These are phyloP conservation scores for Pichia sp. DNA, from an alignment of 1,139 yeast species.

Conservation along the genomic window DNA sequence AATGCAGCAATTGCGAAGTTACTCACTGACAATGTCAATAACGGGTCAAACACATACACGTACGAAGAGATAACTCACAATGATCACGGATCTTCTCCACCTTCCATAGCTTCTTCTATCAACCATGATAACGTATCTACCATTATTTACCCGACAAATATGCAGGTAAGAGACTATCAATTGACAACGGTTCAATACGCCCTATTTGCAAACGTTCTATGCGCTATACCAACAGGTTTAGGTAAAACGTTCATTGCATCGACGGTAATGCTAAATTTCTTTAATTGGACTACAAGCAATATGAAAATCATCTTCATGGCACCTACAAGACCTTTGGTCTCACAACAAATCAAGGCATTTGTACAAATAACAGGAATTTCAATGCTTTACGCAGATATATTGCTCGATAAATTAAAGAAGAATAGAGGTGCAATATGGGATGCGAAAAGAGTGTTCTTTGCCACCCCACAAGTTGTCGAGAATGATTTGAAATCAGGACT, in stretches of 20 bases:
- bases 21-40: no score
- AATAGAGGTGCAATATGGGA: slow-evolving; percentile 73
- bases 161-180: slow-evolving; percentile 83
- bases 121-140: slow-evolving; percentile 36
- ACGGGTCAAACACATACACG: no score
- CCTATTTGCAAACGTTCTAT: slow-evolving; percentile 64
- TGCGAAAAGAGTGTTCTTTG: slow-evolving; percentile 71
- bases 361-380: slow-evolving; percentile 83
- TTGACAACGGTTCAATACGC: slow-evolving; percentile 69
- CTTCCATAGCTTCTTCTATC: slow-evolving; percentile 18
- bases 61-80: no score
- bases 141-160: slow-evolving; percentile 80
- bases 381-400: slow-evolving; percentile 65
- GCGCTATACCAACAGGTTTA: slow-evolving; percentile 94
- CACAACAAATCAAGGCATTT: slow-evolving; percentile 95
- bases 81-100: slow-evolving; percentile 50
- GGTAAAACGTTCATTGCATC: slow-evolving; percentile 97
- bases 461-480: slow-evolving; percentile 96
- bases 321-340: slow-evolving; percentile 95
- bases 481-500: slow-evolving; percentile 75
- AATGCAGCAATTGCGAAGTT: no score
- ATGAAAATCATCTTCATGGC: slow-evolving; percentile 85
- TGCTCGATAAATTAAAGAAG: slow-evolving; percentile 62
- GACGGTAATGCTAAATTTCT: slow-evolving; percentile 85
- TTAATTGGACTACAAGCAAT: slow-evolving; percentile 71